Base-by-base conservation (phyloP, 352 stramenopile genomes). In the Nothophytophthora sp. region DNA sequence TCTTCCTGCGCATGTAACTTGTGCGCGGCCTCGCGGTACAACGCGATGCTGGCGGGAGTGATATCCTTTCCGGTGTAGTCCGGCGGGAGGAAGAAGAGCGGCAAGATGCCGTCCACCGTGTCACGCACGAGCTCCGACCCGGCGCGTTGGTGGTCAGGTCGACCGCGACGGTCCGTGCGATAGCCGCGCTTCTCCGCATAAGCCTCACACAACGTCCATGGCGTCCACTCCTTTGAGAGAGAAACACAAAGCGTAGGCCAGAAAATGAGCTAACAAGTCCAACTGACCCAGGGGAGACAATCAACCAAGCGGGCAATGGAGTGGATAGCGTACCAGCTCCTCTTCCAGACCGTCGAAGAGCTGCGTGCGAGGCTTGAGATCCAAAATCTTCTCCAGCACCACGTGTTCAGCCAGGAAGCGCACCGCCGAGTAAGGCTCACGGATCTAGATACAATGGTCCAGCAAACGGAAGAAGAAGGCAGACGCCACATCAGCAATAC, bases 341-440 rank as follows among this genome's bases (percentile, higher is more conserved):
- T 93, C 80, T 38, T 88, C 67, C 7, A 91, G 73, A n/a, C 66
- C 79, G 20, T 94, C 83, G 51, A 91, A 92, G 30, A 74, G 47
- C 52, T 91, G 77, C 15, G 69, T 86, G 35, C 81, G 76, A 38
- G 77, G 73, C 59, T 89, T 89, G 13, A 94, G 53, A 10, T 87
- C 70, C 45, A 94, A 60, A 27, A 92, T 68, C 30, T 67, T 68
- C 55, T 93, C 78, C 32, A 96, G 32, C 15, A 71, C 58, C 20
- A 92, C 70, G 36, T 92, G 70, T 24, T 96, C 86, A 0, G 81
- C 81, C 1, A 96, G 52, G 60, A 95, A 95, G 1, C 86, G 85
- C 19, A 96, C 83, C 2, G 85, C 81, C 36, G 83, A 94, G 56
- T 91, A 96, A 8, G 88, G 86, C 60, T 96, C 88, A 3, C 88